Evolutionary conservation across 148 eudicot species (phyloP).

Genomic region (Camellia granthamiana): DNA sequence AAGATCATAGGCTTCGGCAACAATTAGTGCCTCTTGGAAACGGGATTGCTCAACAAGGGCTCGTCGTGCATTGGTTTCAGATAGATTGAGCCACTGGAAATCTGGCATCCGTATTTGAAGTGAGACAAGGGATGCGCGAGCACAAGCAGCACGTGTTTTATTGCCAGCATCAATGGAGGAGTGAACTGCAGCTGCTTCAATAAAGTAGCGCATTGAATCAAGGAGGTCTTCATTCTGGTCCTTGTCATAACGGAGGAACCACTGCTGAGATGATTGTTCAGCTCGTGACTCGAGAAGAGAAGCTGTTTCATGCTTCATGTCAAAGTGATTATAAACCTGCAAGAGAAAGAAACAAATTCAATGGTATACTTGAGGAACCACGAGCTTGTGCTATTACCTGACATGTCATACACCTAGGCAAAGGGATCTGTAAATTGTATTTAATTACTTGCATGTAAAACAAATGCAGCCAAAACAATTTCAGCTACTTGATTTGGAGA

Average conservation of each 20-base stretch:
- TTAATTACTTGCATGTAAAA: background rate
- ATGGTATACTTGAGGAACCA: background rate
- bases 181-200: slow-evolving; percentile 94
- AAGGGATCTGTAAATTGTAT: background rate
- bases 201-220: slow-evolving; percentile 82
- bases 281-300: slow-evolving; percentile 81
- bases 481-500: no score
- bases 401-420: background rate
- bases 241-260: slow-evolving; percentile 71
- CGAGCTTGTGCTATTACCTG: background rate
- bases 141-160: slow-evolving; percentile 76
- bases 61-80: slow-evolving; percentile 85
- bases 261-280: slow-evolving; percentile 60
- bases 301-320: slow-evolving; percentile 94
- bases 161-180: slow-evolving; percentile 95
- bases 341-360: slow-evolving; percentile 16
- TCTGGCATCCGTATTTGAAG: slow-evolving; percentile 99
- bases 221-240: slow-evolving; percentile 94
- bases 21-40: slow-evolving; percentile 93
- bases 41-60: slow-evolving; percentile 84
- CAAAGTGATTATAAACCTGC: slow-evolving; percentile 95
- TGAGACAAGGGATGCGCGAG: slow-evolving; percentile 90
- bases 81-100: slow-evolving; percentile 69
- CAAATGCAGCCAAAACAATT: slow-evolving; percentile 10
- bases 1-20: slow-evolving; percentile 91